Conservation (phyloP, 164 flowering plant species). For the Magnolia sinica region DNA sequence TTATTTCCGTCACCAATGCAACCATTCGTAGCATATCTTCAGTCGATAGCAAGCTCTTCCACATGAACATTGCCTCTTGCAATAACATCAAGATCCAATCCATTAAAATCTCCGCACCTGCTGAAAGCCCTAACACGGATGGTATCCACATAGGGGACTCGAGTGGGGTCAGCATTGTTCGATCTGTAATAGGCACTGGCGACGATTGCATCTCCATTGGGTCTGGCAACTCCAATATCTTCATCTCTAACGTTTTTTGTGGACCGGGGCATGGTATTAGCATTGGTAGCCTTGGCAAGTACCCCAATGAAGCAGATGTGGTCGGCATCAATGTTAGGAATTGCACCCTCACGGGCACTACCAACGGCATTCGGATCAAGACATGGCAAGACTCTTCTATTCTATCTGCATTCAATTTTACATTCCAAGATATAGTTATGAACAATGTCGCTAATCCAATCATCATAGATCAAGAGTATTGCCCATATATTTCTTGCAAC, state of each 20-base stretch:
- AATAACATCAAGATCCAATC: slow-evolving; percentile 13
- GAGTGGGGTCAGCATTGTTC: neutral
- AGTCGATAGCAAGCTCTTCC: slow-evolving; percentile 33
- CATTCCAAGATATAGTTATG: slow-evolving; percentile 52
- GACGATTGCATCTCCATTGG: slow-evolving; percentile 52
- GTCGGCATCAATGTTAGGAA: slow-evolving; percentile 27
- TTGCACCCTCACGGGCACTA: slow-evolving; percentile 38
- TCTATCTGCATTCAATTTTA: slow-evolving; percentile 9
- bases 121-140: too few species aligned
- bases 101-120: slow-evolving; percentile 10
- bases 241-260: slow-evolving; percentile 29
- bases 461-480: slow-evolving; percentile 55
- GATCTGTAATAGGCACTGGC: slow-evolving; percentile 32
- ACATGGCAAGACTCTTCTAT: slow-evolving; percentile 31
- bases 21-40: slow-evolving; percentile 13
- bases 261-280: slow-evolving; percentile 63
- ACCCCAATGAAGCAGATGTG: slow-evolving; percentile 25
- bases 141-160: neutral
- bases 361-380: slow-evolving; percentile 58
- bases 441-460: slow-evolving; percentile 61
- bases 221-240: slow-evolving; percentile 30
- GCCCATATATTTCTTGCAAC: slow-evolving; percentile 23
- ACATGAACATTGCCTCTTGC: slow-evolving; percentile 24
- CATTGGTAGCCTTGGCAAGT: slow-evolving; percentile 24
- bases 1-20: slow-evolving; percentile 26